A percentile compares a stretch with the other conserved stretches of the same genome.
phyloP scores from a whole-genome alignment of 176 grass and related monocot species.

The Typha latifolia region DNA sequence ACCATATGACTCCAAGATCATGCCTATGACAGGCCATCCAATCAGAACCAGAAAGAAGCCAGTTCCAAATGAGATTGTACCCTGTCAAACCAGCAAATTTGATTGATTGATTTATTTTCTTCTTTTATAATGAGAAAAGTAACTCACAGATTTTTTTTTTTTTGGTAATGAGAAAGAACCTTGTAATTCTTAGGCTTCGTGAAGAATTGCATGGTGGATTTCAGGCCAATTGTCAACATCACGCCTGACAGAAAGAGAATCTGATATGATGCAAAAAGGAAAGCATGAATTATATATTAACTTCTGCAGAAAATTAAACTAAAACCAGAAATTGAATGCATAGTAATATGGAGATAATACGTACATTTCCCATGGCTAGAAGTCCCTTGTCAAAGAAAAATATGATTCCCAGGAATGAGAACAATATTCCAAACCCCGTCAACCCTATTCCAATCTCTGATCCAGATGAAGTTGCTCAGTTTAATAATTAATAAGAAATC shows the following conservation, averaged over 20 bases:
- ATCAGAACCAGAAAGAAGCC: constrained; percentile 59
- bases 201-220: constrained; percentile 75
- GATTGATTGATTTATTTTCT: not conserved
- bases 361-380: constrained; percentile 86
- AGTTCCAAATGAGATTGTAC: constrained; percentile 60
- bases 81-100: constrained; percentile 24
- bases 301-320: constrained; percentile 1
- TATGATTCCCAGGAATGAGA: constrained; percentile 76
- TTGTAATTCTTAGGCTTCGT: constrained; percentile 84
- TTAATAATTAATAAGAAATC: constrained; percentile 1
- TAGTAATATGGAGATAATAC: not conserved
- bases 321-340: not conserved
- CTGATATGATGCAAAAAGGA: constrained; percentile 17
- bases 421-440: constrained; percentile 75
- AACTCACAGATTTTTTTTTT: not conserved
- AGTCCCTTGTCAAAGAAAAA: constrained; percentile 91
- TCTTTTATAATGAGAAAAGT: not conserved
- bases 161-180: constrained; percentile 20
- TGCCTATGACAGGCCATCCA: constrained; percentile 64
- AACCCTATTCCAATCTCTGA: constrained; percentile 78
- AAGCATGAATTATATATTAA: constrained; percentile 3
- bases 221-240: constrained; percentile 68
- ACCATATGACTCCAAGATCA: constrained; percentile 61
- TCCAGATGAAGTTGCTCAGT: not conserved
- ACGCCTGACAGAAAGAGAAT: constrained; percentile 76